Conservation (phyloP, 768 basidiomycete species). For the Myochromella boudieri region DNA sequence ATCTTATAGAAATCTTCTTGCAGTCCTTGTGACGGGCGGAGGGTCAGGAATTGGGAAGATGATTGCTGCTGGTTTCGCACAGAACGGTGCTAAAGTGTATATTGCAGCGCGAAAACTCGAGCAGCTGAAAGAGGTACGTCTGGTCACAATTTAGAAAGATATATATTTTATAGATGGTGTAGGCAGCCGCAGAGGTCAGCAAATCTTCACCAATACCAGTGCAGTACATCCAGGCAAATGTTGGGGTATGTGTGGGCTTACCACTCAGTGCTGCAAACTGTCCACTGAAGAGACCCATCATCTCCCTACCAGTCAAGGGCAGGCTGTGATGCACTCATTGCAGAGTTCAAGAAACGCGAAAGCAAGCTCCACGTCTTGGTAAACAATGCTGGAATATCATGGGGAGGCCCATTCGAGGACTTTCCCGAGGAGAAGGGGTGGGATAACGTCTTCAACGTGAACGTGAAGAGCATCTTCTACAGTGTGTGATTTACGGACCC, state of each 20-base stretch:
- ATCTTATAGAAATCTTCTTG: neutral
- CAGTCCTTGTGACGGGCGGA: slow-evolving; percentile 82
- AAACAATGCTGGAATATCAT: slow-evolving; percentile 80
- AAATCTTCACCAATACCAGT: slow-evolving; percentile 58
- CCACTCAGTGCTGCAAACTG: neutral
- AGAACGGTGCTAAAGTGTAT: slow-evolving; percentile 88
- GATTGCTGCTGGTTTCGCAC: slow-evolving; percentile 79
- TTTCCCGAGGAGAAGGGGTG: slow-evolving; percentile 83
- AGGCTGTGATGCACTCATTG: slow-evolving; percentile 73
- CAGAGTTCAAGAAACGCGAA: slow-evolving; percentile 68
- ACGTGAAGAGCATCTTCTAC: slow-evolving; percentile 86
- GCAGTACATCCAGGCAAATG: slow-evolving; percentile 73
- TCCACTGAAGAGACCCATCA: neutral
- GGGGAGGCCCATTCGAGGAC: slow-evolving; percentile 70
- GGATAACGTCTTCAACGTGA: slow-evolving; percentile 81
- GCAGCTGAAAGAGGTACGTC: slow-evolving; percentile 69
- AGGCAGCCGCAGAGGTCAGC: slow-evolving; percentile 63
- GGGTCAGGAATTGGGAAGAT: slow-evolving; percentile 82
- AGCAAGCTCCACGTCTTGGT: slow-evolving; percentile 77
- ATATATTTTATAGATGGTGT: neutral
- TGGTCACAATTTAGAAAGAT: too few species aligned
- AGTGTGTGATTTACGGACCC: slow-evolving; percentile 39
- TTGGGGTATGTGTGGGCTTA: slow-evolving; percentile 55
- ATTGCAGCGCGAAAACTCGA: slow-evolving; percentile 84
- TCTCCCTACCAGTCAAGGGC: slow-evolving; percentile 57